Evolutionary conservation across 169 alveolate genomes (phyloP).

Genomic region (Plasmodium gonderi): DNA sequence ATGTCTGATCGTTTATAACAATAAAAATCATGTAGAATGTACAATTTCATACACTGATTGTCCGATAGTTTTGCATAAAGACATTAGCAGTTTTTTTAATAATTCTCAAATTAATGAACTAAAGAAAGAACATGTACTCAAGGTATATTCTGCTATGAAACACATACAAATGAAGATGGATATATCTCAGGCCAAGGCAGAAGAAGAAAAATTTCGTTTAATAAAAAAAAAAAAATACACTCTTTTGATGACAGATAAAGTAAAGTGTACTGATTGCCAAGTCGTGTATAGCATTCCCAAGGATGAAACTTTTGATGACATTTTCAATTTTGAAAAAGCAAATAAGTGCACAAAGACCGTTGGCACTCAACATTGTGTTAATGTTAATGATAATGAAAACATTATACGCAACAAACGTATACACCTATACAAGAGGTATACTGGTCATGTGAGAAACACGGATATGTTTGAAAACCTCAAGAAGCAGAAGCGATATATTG

Average conservation of each 20-base stretch:
- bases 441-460: not conserved
- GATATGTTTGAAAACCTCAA: not conserved
- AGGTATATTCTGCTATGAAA: not conserved
- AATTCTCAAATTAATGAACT: conserved; percentile 3
- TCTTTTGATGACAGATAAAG: conserved; percentile 11
- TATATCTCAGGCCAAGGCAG: not conserved
- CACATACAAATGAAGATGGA: not conserved
- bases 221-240: conserved; percentile 1
- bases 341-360: conserved; percentile 20
- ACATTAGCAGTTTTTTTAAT: not conserved
- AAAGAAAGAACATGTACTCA: conserved; percentile 11
- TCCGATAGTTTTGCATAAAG: conserved; percentile 26
- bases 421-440: conserved; percentile 48
- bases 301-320: conserved; percentile 35
- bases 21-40: conserved; percentile 26
- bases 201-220: not conserved
- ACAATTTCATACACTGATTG: conserved; percentile 23
- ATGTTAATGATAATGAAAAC: conserved; percentile 10
- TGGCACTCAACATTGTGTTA: conserved; percentile 7
- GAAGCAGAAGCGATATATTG: not conserved
- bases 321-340: not conserved
- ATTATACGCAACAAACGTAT: not conserved
- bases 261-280: conserved; percentile 22
- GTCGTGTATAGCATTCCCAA: not conserved
- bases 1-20: conserved; percentile 1